Conservation (phyloP, 2,329 filamentous ascomycete species). For the Fusarium xyrophilum region DNA sequence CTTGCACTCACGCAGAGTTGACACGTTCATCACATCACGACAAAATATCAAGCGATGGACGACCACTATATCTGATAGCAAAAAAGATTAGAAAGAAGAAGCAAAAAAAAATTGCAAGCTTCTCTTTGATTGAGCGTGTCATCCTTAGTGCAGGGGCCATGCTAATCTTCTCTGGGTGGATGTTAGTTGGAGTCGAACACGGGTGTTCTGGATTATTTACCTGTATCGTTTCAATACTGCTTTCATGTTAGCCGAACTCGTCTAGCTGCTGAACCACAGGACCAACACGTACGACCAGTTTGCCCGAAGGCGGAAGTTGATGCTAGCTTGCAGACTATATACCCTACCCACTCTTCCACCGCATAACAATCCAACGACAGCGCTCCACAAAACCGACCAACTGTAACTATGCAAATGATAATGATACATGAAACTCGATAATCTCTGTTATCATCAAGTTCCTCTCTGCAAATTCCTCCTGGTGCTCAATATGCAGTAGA, state of each 20-base stretch:
- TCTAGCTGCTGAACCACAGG: too few species aligned
- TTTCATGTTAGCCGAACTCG: too few species aligned
- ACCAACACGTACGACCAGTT: too few species aligned
- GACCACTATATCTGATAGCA: too few species aligned
- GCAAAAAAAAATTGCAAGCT: slow-evolving; percentile 16
- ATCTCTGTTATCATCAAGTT: not conserved
- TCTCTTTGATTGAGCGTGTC: slow-evolving; percentile 45
- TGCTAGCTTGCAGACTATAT: too few species aligned
- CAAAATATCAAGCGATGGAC: not conserved
- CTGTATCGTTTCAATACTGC: not conserved
- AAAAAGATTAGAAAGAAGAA: not conserved
- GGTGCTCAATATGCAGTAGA: too few species aligned
- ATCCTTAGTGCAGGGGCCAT: slow-evolving; percentile 92
- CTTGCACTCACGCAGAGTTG: rapidly evolving
- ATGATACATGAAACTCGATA: not conserved
- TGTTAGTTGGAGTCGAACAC: rapidly evolving
- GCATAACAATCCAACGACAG: rapidly evolving
- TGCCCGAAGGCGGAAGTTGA: too few species aligned
- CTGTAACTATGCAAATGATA: not conserved
- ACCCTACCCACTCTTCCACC: rapidly evolving
- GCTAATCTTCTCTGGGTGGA: slow-evolving; percentile 68
- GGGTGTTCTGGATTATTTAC: too few species aligned
- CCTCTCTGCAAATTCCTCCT: not conserved
- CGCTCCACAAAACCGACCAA: rapidly evolving
- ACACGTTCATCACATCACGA: not conserved